Evolutionary conservation across 352 stramenopile species (phyloP).

Genomic region (Globisporangium spiculum): DNA sequence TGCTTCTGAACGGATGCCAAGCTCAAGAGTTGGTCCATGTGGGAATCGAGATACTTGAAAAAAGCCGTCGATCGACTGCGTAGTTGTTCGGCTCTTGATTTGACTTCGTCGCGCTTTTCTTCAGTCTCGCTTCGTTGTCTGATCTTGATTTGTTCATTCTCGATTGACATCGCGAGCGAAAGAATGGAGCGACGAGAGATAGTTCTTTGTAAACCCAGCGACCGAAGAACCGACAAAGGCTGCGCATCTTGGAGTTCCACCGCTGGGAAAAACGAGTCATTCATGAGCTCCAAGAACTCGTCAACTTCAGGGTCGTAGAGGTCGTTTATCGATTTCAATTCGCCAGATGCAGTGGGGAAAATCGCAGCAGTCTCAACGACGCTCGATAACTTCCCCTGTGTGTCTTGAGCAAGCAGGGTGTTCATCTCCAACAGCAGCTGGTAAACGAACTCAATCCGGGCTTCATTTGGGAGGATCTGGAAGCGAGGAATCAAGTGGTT

Average conservation of each 20-base stretch:
- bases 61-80: slow-evolving; percentile 42
- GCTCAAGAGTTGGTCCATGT: slow-evolving; percentile 52
- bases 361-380: slow-evolving; percentile 51
- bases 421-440: slow-evolving; percentile 43
- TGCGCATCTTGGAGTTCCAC: slow-evolving; percentile 53
- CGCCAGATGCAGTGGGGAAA: slow-evolving; percentile 53
- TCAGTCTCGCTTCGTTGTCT: slow-evolving; percentile 7
- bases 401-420: slow-evolving; percentile 36
- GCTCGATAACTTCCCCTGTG: slow-evolving; percentile 34
- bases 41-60: slow-evolving; percentile 64
- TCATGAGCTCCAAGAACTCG: slow-evolving; percentile 65
- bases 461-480: slow-evolving; percentile 25
- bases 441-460: slow-evolving; percentile 39
- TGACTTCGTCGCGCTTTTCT: slow-evolving; percentile 12
- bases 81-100: slow-evolving; percentile 25
- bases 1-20: slow-evolving; percentile 22
- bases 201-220: slow-evolving; percentile 62
- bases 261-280: slow-evolving; percentile 65
- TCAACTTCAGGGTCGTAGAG: slow-evolving; percentile 75
- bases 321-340: slow-evolving; percentile 53
- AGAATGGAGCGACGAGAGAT: slow-evolving; percentile 63
- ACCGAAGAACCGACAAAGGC: slow-evolving; percentile 50
- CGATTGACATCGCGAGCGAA: slow-evolving; percentile 53
- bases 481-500: slow-evolving; percentile 53
- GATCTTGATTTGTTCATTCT: slow-evolving; percentile 48